Evolutionary conservation across 2,329 filamentous ascomycete species (phyloP), one percentile per base, ranked within the genome.

Genomic region (Periglandula ipomoeae): DNA sequence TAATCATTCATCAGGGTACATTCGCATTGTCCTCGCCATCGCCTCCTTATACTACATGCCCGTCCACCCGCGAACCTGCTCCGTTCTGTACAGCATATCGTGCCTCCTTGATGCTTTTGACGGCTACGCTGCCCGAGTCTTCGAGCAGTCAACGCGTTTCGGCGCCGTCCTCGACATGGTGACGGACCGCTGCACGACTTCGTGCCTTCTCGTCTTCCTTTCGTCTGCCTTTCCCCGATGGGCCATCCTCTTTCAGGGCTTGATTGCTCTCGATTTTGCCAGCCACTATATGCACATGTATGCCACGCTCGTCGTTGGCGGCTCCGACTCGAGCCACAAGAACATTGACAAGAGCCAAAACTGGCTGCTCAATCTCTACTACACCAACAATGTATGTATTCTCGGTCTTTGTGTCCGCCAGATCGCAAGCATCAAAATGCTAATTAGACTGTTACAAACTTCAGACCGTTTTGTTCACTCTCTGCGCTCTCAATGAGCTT

Each of bases 221-320:
- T 89, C 88, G 37, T 94, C 89, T 13, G 93, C 93, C 19, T 98
- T 95, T 71, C 93, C 93, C 4, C 81, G 90, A 50, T 97, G 89
- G 85, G 84, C 88, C 55, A 89, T 97, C 58, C 63, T 97, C 51
- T 98, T 98, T 77, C 93, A 98, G 73, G 81, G 85, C 40, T 72
- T 98, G 62, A 95, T 98, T 67, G 86, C 85, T 48, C 72, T 98
- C 59, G 93, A 98, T 68, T 78, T 98, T 55, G 87, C 93, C 24
- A 95, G 89, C 65, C 93, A 98, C 69, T 98, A 97, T 66, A 91
- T 97, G 75, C 93, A 98, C 72, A 98, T 98, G 93, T 97, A 95
- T 65, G 88, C 90, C 11, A 95, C 89, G 1, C 73, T 96, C 61
- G 84, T 84, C 55, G 93, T 95, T 81, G 89, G 86, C 47, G 89